Percentiles rank a stretch among this genome's conserved stretches.
These are phyloP conservation scores for Amanita rubescens DNA, from an alignment of 768 basidiomycete species.

Conservation along the genomic window DNA sequence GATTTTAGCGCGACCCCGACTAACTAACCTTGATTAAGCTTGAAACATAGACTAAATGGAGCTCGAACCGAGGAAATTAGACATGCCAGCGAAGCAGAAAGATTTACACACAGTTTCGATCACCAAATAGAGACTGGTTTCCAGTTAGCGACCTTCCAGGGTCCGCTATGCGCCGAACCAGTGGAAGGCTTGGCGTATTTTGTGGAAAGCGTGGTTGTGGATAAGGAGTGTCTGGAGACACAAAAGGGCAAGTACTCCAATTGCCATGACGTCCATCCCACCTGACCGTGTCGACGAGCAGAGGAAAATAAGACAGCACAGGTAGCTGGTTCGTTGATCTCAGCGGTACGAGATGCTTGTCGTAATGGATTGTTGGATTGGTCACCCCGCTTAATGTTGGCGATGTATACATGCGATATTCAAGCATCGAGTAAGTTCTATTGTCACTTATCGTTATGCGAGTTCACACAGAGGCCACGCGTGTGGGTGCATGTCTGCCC, in stretches of 20 bases:
- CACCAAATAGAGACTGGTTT: conserved; percentile 88
- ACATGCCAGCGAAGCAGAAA: conserved; percentile 16
- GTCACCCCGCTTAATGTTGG: conserved; percentile 94
- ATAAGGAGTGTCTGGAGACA: conserved; percentile 48
- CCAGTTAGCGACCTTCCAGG: conserved; percentile 90
- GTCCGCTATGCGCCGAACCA: conserved; percentile 92
- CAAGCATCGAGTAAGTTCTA: conserved; percentile 83
- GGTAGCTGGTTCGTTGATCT: conserved; percentile 85
- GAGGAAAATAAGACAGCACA: conserved; percentile 78
- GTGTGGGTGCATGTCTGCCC: neutral
- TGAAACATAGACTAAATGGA: conserved; percentile 44
- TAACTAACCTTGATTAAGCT: conserved; percentile 26
- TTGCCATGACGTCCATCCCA: neutral
- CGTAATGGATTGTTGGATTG: conserved; percentile 88
- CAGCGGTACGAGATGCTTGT: conserved; percentile 84
- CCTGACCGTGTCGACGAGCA: conserved; percentile 23
- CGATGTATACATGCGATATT: conserved; percentile 98
- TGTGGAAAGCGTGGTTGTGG: conserved; percentile 66
- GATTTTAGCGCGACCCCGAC: neutral
- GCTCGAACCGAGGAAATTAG: conserved; percentile 22
- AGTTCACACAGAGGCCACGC: neutral
- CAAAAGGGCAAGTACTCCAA: conserved; percentile 49
- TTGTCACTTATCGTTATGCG: neutral
- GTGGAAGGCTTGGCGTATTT: conserved; percentile 91
- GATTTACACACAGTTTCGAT: conserved; percentile 53